phyloP scores from a whole-genome alignment of 331 rosid species.

The Arachis monticola region DNA sequence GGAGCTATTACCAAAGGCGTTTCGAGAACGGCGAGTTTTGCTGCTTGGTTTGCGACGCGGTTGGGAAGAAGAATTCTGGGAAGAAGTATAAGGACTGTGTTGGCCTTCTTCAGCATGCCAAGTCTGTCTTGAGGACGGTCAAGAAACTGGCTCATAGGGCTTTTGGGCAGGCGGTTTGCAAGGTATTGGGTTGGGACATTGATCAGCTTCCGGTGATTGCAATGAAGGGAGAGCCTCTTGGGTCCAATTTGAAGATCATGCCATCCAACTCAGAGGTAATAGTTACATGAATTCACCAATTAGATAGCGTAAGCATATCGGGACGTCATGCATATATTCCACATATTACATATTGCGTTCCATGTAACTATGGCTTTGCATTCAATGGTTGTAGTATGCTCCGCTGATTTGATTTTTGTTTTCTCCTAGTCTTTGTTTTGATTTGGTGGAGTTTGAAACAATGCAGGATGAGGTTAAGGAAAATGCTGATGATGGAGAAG shows the following conservation, averaged over 20 bases:
- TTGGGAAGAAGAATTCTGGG: constrained; percentile 50
- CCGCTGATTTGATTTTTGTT: background rate
- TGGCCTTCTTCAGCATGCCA: constrained; percentile 66
- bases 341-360: too few species aligned
- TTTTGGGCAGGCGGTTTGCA: constrained; percentile 64
- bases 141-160: constrained; percentile 62
- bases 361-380: background rate
- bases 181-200: constrained; percentile 77
- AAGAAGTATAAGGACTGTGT: constrained; percentile 59
- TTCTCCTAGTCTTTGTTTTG: background rate
- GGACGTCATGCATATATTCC: too few species aligned
- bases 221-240: constrained; percentile 53
- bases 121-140: constrained; percentile 38
- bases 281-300: too few species aligned
- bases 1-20: constrained; percentile 54
- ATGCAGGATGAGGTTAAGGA: constrained; percentile 46
- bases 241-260: constrained; percentile 32
- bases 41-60: constrained; percentile 66
- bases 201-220: constrained; percentile 58
- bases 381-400: background rate
- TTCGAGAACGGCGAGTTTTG: constrained; percentile 60
- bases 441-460: constrained; percentile 10
- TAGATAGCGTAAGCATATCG: too few species aligned
- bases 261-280: constrained; percentile 43
- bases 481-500: constrained; percentile 41